Conservation (phyloP, 345 rosid genomes). For the Syzygium oleosum region DNA sequence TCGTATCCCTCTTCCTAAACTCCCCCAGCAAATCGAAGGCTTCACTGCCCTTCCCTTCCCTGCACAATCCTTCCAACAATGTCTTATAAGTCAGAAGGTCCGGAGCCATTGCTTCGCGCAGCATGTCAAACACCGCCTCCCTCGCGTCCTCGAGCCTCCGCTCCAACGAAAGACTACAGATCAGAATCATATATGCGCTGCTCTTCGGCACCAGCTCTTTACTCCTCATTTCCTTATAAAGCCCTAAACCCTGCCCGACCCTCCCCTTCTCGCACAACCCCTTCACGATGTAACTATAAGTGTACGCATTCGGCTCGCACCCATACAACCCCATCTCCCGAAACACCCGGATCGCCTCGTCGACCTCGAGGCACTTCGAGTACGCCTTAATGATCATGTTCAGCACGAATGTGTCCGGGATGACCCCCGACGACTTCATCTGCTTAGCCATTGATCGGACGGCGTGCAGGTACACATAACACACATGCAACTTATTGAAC, state of each 20-base stretch:
- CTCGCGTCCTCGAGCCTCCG: slow-evolving; percentile 42
- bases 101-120: slow-evolving; percentile 49
- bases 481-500: slow-evolving; percentile 61
- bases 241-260: slow-evolving; percentile 53
- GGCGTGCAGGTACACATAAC: slow-evolving; percentile 69
- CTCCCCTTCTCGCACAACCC: slow-evolving; percentile 86
- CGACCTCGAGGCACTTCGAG: slow-evolving; percentile 62
- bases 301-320: slow-evolving; percentile 60
- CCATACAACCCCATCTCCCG: slow-evolving; percentile 83
- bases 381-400: slow-evolving; percentile 89
- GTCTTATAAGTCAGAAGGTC: slow-evolving; percentile 82
- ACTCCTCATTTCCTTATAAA: slow-evolving; percentile 67
- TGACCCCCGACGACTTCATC: slow-evolving; percentile 76
- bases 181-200: slow-evolving; percentile 63
- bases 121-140: slow-evolving; percentile 51
- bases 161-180: slow-evolving; percentile 70
- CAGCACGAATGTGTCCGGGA: slow-evolving; percentile 73
- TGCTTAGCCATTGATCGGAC: slow-evolving; percentile 73
- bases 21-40: slow-evolving; percentile 74
- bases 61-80: slow-evolving; percentile 62
- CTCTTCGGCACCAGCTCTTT: slow-evolving; percentile 53
- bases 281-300: slow-evolving; percentile 58
- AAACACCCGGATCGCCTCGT: slow-evolving; percentile 63
- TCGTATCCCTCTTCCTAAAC: slow-evolving; percentile 52
- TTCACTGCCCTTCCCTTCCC: slow-evolving; percentile 52